Conservation (phyloP, 2,329 filamentous ascomycete genomes). For the Colletotrichum viniferum region DNA sequence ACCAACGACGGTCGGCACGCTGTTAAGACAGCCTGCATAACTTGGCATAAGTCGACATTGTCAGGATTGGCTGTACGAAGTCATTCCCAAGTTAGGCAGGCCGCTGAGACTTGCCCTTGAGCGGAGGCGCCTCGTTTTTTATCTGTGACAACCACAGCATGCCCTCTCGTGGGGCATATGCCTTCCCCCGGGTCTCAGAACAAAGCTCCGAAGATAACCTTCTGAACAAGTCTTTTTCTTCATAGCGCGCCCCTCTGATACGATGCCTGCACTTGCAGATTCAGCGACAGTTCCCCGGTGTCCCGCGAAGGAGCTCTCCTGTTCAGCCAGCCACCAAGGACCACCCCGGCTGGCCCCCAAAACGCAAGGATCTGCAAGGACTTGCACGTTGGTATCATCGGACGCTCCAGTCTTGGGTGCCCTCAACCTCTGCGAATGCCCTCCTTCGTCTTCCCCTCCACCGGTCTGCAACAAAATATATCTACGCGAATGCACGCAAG, state of each 20-base stretch:
- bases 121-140: not conserved
- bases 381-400: not conserved
- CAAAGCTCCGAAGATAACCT: constrained; percentile 19
- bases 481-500: constrained; percentile 6
- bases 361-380: not conserved
- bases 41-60: not conserved
- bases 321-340: not conserved
- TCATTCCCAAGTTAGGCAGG: constrained; percentile 2
- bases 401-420: not conserved
- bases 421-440: not conserved
- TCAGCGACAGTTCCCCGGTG: not conserved
- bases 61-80: not conserved
- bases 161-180: not conserved
- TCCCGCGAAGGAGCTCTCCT: not conserved
- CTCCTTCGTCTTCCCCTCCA: constrained; percentile 8
- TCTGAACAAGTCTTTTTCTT: not conserved
- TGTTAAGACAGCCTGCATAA: not conserved
- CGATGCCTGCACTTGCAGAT: constrained; percentile 10
- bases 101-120: not conserved
- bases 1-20: not conserved
- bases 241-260: not conserved
- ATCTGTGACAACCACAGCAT: constrained; percentile 13
- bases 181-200: not conserved
- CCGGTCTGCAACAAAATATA: constrained; percentile 2
- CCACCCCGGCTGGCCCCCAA: not conserved